Base-by-base conservation (phyloP, 1,284 basidiomycete species). In the Meripilus lineatus region DNA sequence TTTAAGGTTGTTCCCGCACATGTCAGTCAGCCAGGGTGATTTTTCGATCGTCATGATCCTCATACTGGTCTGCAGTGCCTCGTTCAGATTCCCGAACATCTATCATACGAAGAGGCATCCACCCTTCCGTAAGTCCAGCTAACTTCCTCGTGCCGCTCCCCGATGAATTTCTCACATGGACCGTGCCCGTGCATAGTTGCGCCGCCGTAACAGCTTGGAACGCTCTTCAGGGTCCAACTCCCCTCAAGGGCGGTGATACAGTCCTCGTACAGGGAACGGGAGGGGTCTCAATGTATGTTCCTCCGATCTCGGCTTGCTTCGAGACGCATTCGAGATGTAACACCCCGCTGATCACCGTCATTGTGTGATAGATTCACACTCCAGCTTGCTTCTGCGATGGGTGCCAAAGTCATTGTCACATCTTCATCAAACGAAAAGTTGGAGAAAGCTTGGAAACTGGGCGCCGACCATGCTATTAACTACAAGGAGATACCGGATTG, bases 381-480 rank as follows among this genome's bases (percentile, higher is more conserved):
- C 14, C 68, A 70, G 52, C 51, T 71, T 40, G 69, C 66, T 4
- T 55, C 59, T 26, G 63, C 64, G 1, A 58, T 63, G 0, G 69
- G 69, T 5, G 64, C 64, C n/a, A 57, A 53, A 13, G 66, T 65
- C 32, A 66, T 71, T 54, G 60, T 62, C 40, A 71, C 69, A 3
- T 68, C 67, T 0, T 69, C 66, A 4, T 64, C 61, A 5, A 63
- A 70, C 50, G 62, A 65, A 25, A 72, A 72, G 57, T 59, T 65
- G 21, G 48, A 57, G 24, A 36, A 45, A n/a, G 58, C 58, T 4
- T 53, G 54, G 45, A 35, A 45, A 26, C 54, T 66, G 15, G 64
- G 62, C 4, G 62, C 57, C 2, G 59, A 59, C 34, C 56, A 63
- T 45, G 48, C 55, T 28, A 54, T 69, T 42, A 58, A 70, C 50